Percentiles rank a stretch among this genome's conserved stretches.
Conservation (phyloP, 805 yeast genomes). For the Lipomyces starkeyi region DNA sequence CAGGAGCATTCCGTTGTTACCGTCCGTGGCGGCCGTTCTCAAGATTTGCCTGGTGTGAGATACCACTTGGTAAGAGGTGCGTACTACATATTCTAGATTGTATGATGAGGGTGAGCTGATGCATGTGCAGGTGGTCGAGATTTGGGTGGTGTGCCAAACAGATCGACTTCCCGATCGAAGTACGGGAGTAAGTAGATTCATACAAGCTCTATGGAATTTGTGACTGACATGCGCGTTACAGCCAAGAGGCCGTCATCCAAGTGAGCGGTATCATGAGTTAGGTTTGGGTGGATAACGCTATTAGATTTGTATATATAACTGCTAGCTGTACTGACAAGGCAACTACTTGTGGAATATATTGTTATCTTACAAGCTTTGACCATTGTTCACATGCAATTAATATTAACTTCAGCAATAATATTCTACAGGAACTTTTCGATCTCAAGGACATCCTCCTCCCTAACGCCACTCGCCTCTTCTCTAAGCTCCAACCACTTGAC, state of each 20-base stretch:
- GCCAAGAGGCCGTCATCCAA: constrained; percentile 25
- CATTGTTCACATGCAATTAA: neutral
- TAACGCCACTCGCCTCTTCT: constrained; percentile 51
- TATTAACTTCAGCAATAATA: neutral
- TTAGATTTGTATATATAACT: constrained; percentile 4
- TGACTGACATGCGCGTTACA: neutral
- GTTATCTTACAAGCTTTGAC: neutral
- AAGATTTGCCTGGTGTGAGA: constrained; percentile 97
- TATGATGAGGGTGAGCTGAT: neutral
- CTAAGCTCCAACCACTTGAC: constrained; percentile 55
- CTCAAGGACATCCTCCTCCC: constrained; percentile 25
- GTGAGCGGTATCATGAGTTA: neutral
- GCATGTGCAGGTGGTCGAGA: constrained; percentile 61
- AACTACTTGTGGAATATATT: neutral
- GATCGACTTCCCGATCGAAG: constrained; percentile 86
- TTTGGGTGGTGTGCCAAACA: constrained; percentile 91
- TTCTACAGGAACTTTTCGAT: constrained; percentile 21
- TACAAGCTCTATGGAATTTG: neutral
- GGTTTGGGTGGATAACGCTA: neutral
- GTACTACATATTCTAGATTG: constrained; percentile 3
- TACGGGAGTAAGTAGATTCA: constrained; percentile 78
- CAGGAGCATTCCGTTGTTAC: constrained; percentile 97
- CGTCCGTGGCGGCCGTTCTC: constrained; percentile 98
- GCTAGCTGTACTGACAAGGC: neutral
- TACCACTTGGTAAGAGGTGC: constrained; percentile 89